phyloP scores from a whole-genome alignment of 176 grass and related monocot species.

The Rhipidocladum racemiflorum region DNA sequence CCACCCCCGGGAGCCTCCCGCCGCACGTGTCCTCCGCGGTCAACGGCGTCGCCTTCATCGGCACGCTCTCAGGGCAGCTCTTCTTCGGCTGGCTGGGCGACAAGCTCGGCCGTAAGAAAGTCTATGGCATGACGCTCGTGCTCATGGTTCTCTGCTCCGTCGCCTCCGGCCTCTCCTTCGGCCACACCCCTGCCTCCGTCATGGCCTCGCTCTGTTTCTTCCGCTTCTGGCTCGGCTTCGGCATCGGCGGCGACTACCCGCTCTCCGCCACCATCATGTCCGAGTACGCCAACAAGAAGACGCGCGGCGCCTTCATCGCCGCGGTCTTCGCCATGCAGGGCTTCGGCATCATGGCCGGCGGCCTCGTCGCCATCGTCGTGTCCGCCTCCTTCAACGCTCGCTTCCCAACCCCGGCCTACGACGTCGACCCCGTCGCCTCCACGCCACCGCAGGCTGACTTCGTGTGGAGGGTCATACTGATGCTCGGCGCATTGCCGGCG shows the following conservation, averaged over 20 bases:
- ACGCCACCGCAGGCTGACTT: slow-evolving; percentile 47
- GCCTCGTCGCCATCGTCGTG: slow-evolving; percentile 54
- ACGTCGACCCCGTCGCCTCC: slow-evolving; percentile 41
- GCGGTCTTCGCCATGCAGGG: slow-evolving; percentile 81
- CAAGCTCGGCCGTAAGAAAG: slow-evolving; percentile 74
- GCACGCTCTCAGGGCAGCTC: slow-evolving; percentile 67
- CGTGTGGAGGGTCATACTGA: slow-evolving; percentile 69
- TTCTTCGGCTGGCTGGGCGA: slow-evolving; percentile 96
- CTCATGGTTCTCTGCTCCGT: slow-evolving; percentile 75
- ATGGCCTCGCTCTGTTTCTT: slow-evolving; percentile 88
- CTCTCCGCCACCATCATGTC: slow-evolving; percentile 93
- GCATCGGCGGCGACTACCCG: slow-evolving; percentile 89
- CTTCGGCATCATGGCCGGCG: slow-evolving; percentile 70
- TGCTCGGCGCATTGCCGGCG: slow-evolving; percentile 61
- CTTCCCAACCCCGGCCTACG: slow-evolving; percentile 48
- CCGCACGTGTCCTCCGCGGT: slow-evolving; percentile 58
- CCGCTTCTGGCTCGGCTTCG: slow-evolving; percentile 89
- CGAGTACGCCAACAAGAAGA: slow-evolving; percentile 89
- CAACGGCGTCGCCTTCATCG: slow-evolving; percentile 65
- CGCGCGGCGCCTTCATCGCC: slow-evolving; percentile 67
- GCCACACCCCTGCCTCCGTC: slow-evolving; percentile 38
- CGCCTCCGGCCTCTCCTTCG: slow-evolving; percentile 66
- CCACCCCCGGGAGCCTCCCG: slow-evolving; percentile 47
- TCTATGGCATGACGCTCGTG: slow-evolving; percentile 89
- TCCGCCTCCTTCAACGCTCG: slow-evolving; percentile 40